Percentiles rank a stretch among this genome's conserved stretches.
Evolutionary conservation across 140 eudicot species (phyloP).

Genomic region (Bidens hawaiensis): DNA sequence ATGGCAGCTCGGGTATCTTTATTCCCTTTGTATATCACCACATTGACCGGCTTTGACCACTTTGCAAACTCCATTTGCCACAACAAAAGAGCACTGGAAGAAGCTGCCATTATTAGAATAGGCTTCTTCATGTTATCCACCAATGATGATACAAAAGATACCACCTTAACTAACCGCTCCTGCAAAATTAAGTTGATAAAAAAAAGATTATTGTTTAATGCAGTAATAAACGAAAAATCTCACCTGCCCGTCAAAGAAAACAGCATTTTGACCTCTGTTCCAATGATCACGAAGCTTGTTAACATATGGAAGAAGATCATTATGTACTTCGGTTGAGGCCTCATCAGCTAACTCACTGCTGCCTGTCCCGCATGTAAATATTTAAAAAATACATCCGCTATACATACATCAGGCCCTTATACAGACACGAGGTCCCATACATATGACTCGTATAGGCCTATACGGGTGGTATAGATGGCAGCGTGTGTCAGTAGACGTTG

Average conservation of each 20-base stretch:
- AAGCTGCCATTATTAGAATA: conserved; percentile 28
- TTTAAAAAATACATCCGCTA: no score
- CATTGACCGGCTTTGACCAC: conserved; percentile 20
- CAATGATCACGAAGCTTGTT: conserved; percentile 35
- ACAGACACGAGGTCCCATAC: no score
- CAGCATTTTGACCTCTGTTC: conserved; percentile 31
- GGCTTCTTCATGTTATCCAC: conserved; percentile 18
- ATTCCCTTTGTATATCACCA: conserved; percentile 36
- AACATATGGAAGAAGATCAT: conserved; percentile 32
- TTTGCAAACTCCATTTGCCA: conserved; percentile 41
- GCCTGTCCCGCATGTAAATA: neutral
- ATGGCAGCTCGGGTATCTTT: conserved; percentile 13
- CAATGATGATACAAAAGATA: conserved; percentile 31
- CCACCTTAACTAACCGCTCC: conserved; percentile 38
- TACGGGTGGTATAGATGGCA: no score
- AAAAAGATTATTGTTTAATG: neutral
- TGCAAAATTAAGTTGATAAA: conserved; percentile 4
- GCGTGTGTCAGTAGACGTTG: no score
- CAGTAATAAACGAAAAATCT: neutral
- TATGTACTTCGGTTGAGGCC: conserved; percentile 17
- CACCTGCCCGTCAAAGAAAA: conserved; percentile 26
- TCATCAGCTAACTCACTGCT: conserved; percentile 18
- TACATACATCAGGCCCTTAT: no score
- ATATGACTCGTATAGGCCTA: no score
- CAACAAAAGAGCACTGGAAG: conserved; percentile 21